Evolutionary conservation across 176 grass and related monocot species (phyloP).

Genomic region (Triticum dicoccoides): DNA sequence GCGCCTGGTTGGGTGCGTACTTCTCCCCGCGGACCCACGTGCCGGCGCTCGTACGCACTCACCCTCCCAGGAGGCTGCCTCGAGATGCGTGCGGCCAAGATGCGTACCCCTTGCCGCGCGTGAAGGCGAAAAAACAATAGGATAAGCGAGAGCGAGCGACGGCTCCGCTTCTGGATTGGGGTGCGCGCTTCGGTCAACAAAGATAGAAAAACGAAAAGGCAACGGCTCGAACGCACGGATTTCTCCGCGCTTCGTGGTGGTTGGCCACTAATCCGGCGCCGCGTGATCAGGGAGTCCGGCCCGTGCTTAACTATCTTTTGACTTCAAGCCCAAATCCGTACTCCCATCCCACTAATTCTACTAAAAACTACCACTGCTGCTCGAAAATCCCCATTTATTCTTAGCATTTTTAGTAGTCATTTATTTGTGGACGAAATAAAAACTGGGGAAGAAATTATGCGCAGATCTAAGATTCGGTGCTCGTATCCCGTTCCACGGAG

Average conservation of each 20-base stretch:
- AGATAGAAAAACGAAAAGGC: not conserved
- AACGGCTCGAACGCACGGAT: constrained; percentile 31
- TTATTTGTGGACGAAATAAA: not conserved
- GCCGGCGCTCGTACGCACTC: not conserved
- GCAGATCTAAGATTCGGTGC: constrained; percentile 23
- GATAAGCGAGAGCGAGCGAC: constrained; percentile 1
- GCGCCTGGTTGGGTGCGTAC: not conserved
- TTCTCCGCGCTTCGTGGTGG: constrained; percentile 1
- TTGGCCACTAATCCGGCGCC: constrained; percentile 21
- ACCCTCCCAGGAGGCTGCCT: not conserved
- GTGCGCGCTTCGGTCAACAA: constrained; percentile 10
- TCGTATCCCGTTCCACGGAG: not conserved
- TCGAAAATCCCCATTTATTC: not conserved
- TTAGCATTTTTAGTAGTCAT: not conserved
- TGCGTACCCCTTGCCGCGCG: not conserved
- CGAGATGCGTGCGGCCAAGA: constrained; percentile 3
- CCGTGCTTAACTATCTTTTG: constrained; percentile 25
- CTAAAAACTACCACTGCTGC: not conserved
- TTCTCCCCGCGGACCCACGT: not conserved
- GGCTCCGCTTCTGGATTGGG: not conserved
- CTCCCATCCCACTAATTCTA: not conserved
- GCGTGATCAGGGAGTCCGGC: constrained; percentile 21
- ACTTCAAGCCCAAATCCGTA: constrained; percentile 19
- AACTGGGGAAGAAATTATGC: not conserved
- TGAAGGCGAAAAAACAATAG: not conserved